Base-by-base conservation (phyloP, 495 filamentous ascomycete genomes). In the Penicillium desertorum region DNA sequence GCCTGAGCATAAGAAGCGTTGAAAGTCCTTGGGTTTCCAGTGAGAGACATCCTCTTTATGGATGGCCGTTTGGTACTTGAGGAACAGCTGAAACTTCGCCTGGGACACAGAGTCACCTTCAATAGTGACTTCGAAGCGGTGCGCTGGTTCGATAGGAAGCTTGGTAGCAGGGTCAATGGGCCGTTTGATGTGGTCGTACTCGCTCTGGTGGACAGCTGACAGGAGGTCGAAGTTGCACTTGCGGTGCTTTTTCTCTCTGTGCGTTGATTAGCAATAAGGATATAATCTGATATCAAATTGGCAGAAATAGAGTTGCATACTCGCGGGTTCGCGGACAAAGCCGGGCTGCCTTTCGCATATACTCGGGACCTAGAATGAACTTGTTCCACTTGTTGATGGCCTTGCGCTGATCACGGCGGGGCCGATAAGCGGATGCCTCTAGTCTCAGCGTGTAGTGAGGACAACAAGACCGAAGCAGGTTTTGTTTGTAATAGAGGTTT, bases 391-490 rank as follows among this genome's bases (percentile, higher is more conserved):
- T 86, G 76, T 97, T 91, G 63, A 96, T 72, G 14, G 90, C 84
- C 66, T 94, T 89, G 39, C 95, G 81, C 63, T 98, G 95, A 64
- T 92, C 89, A 71, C 83, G 88, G 47, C 83, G 79, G 44, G 93
- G 74, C 62, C 84, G 83, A 72, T 89, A 94, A 37, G 77, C 75
- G 11, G 78, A 70, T 6, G 86, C 88, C 67, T 93, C 86, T 45
- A 97, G 79, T 51, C 94, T 86, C 60, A 98, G 86, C 1, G 92
- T 95, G 70, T 98, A 96, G 60, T 96, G 91, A n/a, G 92, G 91
- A 68, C 94, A 98, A 66, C 94, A 98, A 54, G 91, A 89, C 54
- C 85, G 75, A 45, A 75, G 81, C 63, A 87, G 83, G 71, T 98
- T 91, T 53, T 91, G 94, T 62, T 94, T 91, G 77, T 98, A 98